phyloP scores from a whole-genome alignment of 306 rosid genomes.

The Coriaria nepalensis region DNA sequence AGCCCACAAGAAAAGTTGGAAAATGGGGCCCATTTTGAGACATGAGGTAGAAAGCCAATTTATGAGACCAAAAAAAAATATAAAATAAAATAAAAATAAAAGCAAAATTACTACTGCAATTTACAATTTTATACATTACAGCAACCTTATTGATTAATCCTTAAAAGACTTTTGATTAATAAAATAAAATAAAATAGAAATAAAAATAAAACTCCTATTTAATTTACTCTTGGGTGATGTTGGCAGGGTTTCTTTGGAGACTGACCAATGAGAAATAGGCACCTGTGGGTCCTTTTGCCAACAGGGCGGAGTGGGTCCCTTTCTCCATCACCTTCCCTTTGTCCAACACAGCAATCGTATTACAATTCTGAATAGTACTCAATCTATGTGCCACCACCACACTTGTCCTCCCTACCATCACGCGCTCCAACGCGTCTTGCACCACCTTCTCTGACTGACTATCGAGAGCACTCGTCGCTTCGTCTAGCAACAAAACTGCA shows the following conservation, averaged over 20 bases:
- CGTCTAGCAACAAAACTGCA: constrained; percentile 46
- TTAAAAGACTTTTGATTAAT: no score
- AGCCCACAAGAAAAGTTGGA: no score
- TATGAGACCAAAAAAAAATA: no score
- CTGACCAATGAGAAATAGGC: constrained; percentile 51
- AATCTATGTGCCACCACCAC: constrained; percentile 90
- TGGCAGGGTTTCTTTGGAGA: constrained; percentile 32
- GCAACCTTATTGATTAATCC: no score
- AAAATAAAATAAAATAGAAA: no score
- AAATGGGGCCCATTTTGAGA: no score
- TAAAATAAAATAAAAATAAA: no score
- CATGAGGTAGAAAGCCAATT: no score
- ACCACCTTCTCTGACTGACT: constrained; percentile 70
- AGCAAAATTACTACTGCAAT: no score
- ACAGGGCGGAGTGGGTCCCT: constrained; percentile 52
- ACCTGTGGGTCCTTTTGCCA: constrained; percentile 49
- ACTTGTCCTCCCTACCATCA: constrained; percentile 88
- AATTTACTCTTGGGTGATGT: not conserved
- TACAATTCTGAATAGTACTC: constrained; percentile 67
- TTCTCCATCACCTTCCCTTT: constrained; percentile 68
- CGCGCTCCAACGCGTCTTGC: constrained; percentile 62
- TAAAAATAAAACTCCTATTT: no score
- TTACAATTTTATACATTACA: no score
- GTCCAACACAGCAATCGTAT: constrained; percentile 57
- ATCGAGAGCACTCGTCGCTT: constrained; percentile 84